Conservation (phyloP, 345 rosid species). For the Gossypium bickii region DNA sequence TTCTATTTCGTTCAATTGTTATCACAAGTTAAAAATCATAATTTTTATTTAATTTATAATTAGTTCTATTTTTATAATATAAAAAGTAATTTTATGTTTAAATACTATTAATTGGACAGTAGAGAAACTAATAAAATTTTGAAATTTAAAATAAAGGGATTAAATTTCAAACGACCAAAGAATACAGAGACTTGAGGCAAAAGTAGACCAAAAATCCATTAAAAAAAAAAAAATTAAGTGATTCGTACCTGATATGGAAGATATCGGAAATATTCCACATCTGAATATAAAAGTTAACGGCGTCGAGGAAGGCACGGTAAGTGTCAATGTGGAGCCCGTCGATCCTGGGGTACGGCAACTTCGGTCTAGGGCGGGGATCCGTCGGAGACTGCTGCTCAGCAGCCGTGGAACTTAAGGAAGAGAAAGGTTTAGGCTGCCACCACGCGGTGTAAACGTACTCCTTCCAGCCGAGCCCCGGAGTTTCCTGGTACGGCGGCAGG, state of each 20-base stretch:
- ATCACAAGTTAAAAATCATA: no score
- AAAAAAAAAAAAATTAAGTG: not conserved
- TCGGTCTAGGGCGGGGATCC: slow-evolving; percentile 25
- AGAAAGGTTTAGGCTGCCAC: slow-evolving; percentile 9
- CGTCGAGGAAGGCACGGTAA: slow-evolving; percentile 49
- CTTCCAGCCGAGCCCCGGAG: slow-evolving; percentile 21
- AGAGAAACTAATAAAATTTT: no score
- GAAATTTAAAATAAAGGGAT: no score
- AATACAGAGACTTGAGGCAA: no score
- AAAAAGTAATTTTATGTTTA: no score
- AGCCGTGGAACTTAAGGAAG: not conserved
- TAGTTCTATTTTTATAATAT: no score
- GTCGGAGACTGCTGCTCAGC: not conserved
- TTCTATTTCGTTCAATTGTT: no score
- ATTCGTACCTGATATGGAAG: slow-evolving; percentile 44
- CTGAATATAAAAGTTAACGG: slow-evolving; percentile 41
- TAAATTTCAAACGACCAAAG: not conserved
- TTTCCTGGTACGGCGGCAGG: slow-evolving; percentile 18
- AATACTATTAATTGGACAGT: no score
- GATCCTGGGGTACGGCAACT: slow-evolving; percentile 48
- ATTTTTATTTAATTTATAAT: no score
- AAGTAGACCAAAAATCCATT: not conserved
- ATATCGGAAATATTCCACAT: slow-evolving; percentile 37
- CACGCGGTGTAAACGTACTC: slow-evolving; percentile 30
- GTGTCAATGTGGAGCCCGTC: slow-evolving; percentile 49